Evolutionary conservation across 2,329 filamentous ascomycete species (phyloP).

Genomic region (Pestalotiopsis sp.): DNA sequence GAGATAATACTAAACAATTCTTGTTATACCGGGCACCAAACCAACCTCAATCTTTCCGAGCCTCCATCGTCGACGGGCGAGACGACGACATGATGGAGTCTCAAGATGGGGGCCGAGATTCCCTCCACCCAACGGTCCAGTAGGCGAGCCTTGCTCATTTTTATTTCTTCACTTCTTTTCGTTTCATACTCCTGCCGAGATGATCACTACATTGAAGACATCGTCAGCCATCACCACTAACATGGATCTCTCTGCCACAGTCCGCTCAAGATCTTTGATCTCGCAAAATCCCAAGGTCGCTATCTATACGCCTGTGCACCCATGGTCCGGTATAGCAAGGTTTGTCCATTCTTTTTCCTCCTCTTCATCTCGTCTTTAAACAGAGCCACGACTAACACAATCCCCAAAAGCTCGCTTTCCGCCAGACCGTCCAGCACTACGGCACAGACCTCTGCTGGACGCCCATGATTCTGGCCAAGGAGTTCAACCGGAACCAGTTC

Average conservation of each 20-base stretch:
- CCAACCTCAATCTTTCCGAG: neutral
- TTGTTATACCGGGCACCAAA: neutral
- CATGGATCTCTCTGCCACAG: neutral
- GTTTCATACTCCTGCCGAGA: neutral
- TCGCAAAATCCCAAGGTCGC: constrained; percentile 50
- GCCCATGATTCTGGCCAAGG: constrained; percentile 71
- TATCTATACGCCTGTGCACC: constrained; percentile 63
- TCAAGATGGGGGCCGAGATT: constrained; percentile 1
- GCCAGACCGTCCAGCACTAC: constrained; percentile 66
- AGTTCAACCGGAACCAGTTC: constrained; percentile 63
- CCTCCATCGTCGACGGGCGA: neutral
- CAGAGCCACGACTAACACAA: constrained; percentile 9
- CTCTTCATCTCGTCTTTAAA: neutral
- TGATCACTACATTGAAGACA: neutral
- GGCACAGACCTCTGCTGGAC: constrained; percentile 70
- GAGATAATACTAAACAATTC: neutral
- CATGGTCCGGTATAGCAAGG: constrained; percentile 70
- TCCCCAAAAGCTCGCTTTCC: constrained; percentile 60
- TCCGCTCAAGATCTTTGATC: constrained; percentile 61
- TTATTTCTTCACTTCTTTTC: neutral
- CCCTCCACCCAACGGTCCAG: constrained; percentile 10
- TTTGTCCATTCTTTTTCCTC: constrained; percentile 12
- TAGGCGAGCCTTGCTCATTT: constrained; percentile 1
- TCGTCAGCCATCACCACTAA: neutral
- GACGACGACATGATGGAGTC: neutral